Evolutionary conservation across 2,329 filamentous ascomycete species (phyloP), one percentile per base, ranked within the genome.

Genomic region (Talaromyces sp.): DNA sequence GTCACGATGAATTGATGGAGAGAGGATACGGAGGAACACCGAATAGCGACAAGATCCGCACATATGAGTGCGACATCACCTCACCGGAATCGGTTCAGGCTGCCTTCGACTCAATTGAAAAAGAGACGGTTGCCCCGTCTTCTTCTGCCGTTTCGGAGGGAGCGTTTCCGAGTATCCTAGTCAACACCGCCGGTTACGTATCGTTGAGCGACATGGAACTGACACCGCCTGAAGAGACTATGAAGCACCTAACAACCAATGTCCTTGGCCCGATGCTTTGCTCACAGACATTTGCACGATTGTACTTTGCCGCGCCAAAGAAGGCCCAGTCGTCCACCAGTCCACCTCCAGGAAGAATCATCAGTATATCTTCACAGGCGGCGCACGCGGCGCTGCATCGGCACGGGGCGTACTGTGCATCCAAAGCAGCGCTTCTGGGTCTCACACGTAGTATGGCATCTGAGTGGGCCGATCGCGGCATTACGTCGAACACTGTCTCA

Each of bases 351-450:
- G 79, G 79, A 0, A 67, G 80, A 4, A 81, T 82, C 56, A 76
- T 82, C 31, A 80, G 75, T 59, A 74, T 82, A 53, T 75, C 79
- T 3, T 78, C 75, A 1, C 79, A 82, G 64, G 80, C 79, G 1
- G 79, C 78, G 3, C 78, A 81, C 64, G 75, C 78, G 0, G 79
- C 80, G 1, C 72, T 82, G 2, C 73, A 75, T 53, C 70, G 74
- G 1, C 80, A 82, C 60, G 77, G 78, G 0, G 78, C 78, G 0
- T 82, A 82, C 65, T 82, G 80, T 61, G 79, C 80, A 1, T 79
- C 76, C 4, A 82, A 82, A 57, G 78, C 79, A 5, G 80, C 74
- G 0, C 65, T 82, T 7, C 63, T 79, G 16, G 79, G 78, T 0
- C 60, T 81, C 53, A 81, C 78, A 9, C 73, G 76, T 6, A 77